These are phyloP conservation scores for Austropuccinia psidii DNA, from an alignment of 1,284 basidiomycete species.

Conservation along the genomic window DNA sequence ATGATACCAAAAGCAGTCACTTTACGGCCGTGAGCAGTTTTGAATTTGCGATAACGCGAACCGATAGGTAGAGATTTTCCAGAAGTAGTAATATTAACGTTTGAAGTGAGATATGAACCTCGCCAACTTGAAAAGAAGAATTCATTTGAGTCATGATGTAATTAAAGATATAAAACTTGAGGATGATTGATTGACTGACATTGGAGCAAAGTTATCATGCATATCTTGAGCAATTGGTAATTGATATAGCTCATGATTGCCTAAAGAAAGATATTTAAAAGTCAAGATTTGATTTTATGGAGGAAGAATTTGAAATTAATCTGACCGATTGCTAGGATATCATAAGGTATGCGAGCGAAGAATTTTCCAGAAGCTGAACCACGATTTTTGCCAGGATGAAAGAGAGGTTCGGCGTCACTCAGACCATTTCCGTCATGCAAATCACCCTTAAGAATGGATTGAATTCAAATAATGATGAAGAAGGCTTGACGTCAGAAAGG, in stretches of 20 bases:
- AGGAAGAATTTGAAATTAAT: conserved; percentile 53
- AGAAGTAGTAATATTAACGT: conserved; percentile 69
- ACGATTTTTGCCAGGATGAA: conserved; percentile 15
- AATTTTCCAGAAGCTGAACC: conserved; percentile 54
- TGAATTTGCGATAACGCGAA: conserved; percentile 61
- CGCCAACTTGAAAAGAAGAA: conserved; percentile 47
- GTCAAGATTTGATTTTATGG: neutral
- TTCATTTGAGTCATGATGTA: neutral
- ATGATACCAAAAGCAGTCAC: conserved; percentile 76
- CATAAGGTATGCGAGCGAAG: conserved; percentile 67
- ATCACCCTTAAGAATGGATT: conserved; percentile 37
- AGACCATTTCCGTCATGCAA: conserved; percentile 46
- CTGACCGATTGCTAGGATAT: conserved; percentile 76
- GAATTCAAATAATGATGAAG: too few species aligned
- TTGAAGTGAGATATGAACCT: conserved; percentile 71
- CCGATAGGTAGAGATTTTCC: conserved; percentile 51
- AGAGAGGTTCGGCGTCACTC: conserved; percentile 41
- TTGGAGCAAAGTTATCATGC: conserved; percentile 37
- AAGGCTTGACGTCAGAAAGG: neutral
- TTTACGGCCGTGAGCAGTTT: conserved; percentile 60
- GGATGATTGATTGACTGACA: conserved; percentile 32
- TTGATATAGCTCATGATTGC: conserved; percentile 45
- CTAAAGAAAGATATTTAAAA: conserved; percentile 37
- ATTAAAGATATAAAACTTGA: neutral
- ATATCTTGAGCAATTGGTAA: conserved; percentile 38